Percentiles rank a stretch among this genome's conserved stretches.
phyloP scores from a whole-genome alignment of 2,329 filamentous ascomycete genomes.

The Diaporthe velutina region DNA sequence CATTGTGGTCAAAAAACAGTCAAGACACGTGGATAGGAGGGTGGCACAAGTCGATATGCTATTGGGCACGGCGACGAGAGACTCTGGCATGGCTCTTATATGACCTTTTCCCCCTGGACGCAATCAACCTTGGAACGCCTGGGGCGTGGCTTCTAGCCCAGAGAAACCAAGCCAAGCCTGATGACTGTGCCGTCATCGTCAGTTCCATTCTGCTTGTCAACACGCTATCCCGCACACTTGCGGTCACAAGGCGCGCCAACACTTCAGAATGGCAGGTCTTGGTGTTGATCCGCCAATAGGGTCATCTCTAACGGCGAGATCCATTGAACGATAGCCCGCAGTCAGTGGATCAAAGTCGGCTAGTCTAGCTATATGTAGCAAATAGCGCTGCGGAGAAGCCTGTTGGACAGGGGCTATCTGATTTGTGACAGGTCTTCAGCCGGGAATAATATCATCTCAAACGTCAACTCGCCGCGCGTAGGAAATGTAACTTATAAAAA shows the following conservation, averaged over 20 bases:
- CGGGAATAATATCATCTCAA: neutral
- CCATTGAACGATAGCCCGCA: constrained; percentile 10
- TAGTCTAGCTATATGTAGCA: constrained; percentile 11
- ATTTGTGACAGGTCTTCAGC: neutral
- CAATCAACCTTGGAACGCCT: neutral
- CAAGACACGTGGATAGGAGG: neutral
- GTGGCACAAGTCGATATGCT: neutral
- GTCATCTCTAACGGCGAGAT: neutral
- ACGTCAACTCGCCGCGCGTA: neutral
- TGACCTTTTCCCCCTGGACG: neutral
- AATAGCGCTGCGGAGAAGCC: constrained; percentile 28
- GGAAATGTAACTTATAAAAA: too few relatives aligned
- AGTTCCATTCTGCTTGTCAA: neutral
- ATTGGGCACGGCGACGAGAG: neutral
- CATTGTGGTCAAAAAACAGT: constrained; percentile 7
- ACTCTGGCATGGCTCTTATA: neutral
- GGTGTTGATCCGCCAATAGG: constrained; percentile 26
- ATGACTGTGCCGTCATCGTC: neutral
- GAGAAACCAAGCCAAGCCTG: neutral
- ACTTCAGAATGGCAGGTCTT: constrained; percentile 8
- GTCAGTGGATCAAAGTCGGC: constrained; percentile 7
- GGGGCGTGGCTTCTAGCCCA: neutral
- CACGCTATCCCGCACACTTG: constrained; percentile 11
- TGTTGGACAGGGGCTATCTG: neutral
- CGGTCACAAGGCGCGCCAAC: constrained; percentile 15